Evolutionary conservation across 345 rosid genomes (phyloP).

Genomic region (Cardiospermum halicacabum): DNA sequence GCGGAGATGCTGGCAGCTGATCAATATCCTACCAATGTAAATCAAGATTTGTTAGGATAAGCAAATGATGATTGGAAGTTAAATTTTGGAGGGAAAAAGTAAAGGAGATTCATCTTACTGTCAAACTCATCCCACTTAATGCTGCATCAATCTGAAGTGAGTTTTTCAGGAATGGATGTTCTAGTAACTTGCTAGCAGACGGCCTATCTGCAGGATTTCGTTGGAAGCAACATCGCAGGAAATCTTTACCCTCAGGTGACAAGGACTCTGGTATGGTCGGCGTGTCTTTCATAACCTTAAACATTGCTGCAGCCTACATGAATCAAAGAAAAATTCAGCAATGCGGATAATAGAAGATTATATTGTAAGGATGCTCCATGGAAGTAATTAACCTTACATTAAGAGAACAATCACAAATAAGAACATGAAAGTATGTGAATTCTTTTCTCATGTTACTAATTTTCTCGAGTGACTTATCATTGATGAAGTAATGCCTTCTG

Average conservation of each 20-base stretch:
- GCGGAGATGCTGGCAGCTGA: conserved; percentile 25
- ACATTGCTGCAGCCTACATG: conserved; percentile 94
- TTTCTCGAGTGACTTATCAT: background rate
- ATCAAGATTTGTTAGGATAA: background rate
- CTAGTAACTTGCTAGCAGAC: conserved; percentile 63
- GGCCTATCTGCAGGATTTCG: conserved; percentile 93
- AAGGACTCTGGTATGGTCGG: conserved; percentile 76
- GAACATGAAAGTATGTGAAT: no score
- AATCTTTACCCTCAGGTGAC: conserved; percentile 85
- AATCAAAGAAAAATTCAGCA: conserved; percentile 8
- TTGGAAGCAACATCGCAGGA: conserved; percentile 67
- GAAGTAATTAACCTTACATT: background rate
- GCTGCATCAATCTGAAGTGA: conserved; percentile 36
- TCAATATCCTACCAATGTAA: conserved; percentile 50
- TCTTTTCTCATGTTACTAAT: no score
- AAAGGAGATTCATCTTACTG: conserved; percentile 32
- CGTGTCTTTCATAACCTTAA: conserved; percentile 76
- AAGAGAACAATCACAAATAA: conserved; percentile 6
- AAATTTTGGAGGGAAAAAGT: background rate
- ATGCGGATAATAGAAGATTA: background rate
- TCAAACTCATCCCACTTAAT: conserved; percentile 39
- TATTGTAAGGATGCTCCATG: background rate
- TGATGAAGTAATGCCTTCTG: background rate
- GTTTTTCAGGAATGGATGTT: conserved; percentile 64
- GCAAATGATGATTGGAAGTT: background rate